Evolutionary conservation across 805 yeast genomes (phyloP).

Genomic region (Saccharomycopsis schoenii): DNA sequence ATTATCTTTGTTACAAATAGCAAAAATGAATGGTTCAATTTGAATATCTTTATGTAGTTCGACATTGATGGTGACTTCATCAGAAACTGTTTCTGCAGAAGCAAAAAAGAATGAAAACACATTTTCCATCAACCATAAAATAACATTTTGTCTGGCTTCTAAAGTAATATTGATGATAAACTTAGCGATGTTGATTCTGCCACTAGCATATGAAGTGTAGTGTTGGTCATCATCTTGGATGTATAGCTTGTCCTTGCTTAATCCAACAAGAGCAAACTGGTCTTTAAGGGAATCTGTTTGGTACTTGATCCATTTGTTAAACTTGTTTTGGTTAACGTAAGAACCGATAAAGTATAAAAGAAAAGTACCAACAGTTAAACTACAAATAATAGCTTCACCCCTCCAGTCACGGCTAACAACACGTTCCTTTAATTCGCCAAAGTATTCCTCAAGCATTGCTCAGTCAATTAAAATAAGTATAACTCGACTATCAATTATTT

Average conservation of each 20-base stretch:
- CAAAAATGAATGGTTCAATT: constrained; percentile 54
- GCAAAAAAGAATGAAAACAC: constrained; percentile 46
- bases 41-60: constrained; percentile 34
- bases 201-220: constrained; percentile 72
- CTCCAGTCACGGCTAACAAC: constrained; percentile 51
- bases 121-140: constrained; percentile 57
- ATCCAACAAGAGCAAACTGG: constrained; percentile 77
- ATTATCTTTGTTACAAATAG: constrained; percentile 73
- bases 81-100: constrained; percentile 44
- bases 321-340: constrained; percentile 44
- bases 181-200: constrained; percentile 67
- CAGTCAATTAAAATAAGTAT: too few relatives aligned
- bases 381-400: constrained; percentile 52
- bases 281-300: constrained; percentile 43
- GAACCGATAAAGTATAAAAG: constrained; percentile 50
- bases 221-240: constrained; percentile 55
- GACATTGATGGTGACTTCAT: constrained; percentile 53
- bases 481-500: too few relatives aligned
- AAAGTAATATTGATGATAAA: constrained; percentile 53
- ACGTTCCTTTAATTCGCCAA: constrained; percentile 6
- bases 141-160: constrained; percentile 70
- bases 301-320: constrained; percentile 38
- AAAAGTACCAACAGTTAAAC: constrained; percentile 40
- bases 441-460: too few relatives aligned
- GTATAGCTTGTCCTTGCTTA: constrained; percentile 33